Evolutionary conservation across 768 basidiomycete species (phyloP).

Genomic region (Bullera alba): DNA sequence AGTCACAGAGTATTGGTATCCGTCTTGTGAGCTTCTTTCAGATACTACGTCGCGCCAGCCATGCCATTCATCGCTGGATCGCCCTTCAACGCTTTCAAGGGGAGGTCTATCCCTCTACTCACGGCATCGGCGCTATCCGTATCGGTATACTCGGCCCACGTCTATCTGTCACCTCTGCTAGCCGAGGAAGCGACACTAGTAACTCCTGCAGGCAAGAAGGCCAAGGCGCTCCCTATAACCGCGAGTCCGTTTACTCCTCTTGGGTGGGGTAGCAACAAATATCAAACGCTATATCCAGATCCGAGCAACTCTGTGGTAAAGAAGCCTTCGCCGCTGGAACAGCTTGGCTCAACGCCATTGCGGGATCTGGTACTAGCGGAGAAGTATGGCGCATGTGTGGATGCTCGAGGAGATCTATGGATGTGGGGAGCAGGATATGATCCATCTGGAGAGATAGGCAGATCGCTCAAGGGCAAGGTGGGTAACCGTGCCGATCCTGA

Average conservation of each 20-base stretch:
- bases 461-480: slow-evolving; percentile 40
- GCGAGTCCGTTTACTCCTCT: slow-evolving; percentile 27
- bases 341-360: slow-evolving; percentile 37
- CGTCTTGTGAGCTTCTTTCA: background rate
- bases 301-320: slow-evolving; percentile 19
- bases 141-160: slow-evolving; percentile 23
- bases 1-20: background rate
- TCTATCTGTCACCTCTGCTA: slow-evolving; percentile 5
- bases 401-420: slow-evolving; percentile 45
- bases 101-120: slow-evolving; percentile 26
- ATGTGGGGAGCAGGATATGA: slow-evolving; percentile 44
- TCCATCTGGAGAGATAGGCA: slow-evolving; percentile 23
- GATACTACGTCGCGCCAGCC: background rate
- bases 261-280: slow-evolving; percentile 43
- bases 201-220: slow-evolving; percentile 9
- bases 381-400: slow-evolving; percentile 42
- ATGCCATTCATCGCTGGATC: slow-evolving; percentile 20
- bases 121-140: slow-evolving; percentile 26
- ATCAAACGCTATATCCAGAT: slow-evolving; percentile 26
- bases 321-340: slow-evolving; percentile 27
- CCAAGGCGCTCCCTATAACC: background rate
- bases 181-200: background rate
- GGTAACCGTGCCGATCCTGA: slow-evolving; percentile 2
- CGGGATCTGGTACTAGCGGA: slow-evolving; percentile 41
- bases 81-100: slow-evolving; percentile 8